Base-by-base conservation (phyloP, 2,329 filamentous ascomycete species). In the Pleurostoma richardsiae region DNA sequence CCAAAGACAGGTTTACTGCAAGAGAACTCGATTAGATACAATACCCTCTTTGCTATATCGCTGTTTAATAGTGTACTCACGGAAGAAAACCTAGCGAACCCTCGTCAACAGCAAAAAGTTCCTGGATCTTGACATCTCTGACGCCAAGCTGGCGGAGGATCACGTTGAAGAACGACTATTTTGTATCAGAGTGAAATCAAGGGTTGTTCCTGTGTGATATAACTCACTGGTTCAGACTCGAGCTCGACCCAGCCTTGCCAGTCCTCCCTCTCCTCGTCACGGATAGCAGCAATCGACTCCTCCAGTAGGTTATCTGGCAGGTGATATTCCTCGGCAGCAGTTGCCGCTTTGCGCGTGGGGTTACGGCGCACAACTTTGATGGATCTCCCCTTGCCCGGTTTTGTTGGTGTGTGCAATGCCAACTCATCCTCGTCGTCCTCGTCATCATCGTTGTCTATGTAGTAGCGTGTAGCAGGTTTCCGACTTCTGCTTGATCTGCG, bases 141-240 rank as follows among this genome's bases (percentile, higher is more conserved):
- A 94, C 86, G 27, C 90, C 90, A 49, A 94, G 82, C 42, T 90
- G 83, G 31, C 79, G 77, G 4, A 97, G 73, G 63, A 97, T 92
- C 38, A 83, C 81, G 57, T 90, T 94, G 72, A 97, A 96, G 56
- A 91, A 84, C 29, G 81, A 84, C 88, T 90, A 50, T 1, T 30
- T 27, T 42, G 30, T 61, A 41, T 59, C 52, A 46, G 41, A 10
- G 40, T 10, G 28, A 27, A 26, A 31, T 31, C 46, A n/a, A 50
- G 36, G 0, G 29, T 29, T 19, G 40, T 5, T 11, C n/a, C 40
- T 26, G 27, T 28, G 31, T 29, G 30, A 19, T 26, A 10, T 3
- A 39, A 60, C 79, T 67, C 66, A 90, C 89, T 6, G 91, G 91
- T 52, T 96, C 90, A 5, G 90, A 95, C 66, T 96, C 90, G 43